These are phyloP conservation scores for Gonium pectorale DNA, from an alignment of 139 green algal genomes.

Conservation along the genomic window DNA sequence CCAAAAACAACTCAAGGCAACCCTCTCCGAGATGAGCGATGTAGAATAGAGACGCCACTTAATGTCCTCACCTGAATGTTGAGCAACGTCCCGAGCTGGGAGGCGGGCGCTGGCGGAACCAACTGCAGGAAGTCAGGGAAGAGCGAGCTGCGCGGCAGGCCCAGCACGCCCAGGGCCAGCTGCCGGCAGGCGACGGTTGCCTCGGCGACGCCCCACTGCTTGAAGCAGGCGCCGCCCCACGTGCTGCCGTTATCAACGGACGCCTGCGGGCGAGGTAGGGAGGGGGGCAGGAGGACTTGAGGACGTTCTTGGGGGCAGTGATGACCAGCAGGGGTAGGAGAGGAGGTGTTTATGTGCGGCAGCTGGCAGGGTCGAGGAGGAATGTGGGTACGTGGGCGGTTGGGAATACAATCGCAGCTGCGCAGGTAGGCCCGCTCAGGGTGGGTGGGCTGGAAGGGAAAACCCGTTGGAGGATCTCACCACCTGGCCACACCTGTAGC, in stretches of 20 bases:
- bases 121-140: neutral
- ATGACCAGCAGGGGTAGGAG: neutral
- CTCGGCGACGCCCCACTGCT: neutral
- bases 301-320: neutral
- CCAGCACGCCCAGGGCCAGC: neutral
- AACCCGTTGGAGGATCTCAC: too few relatives aligned
- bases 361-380: neutral
- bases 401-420: too few relatives aligned
- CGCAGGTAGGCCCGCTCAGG: too few relatives aligned
- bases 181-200: slow-evolving; percentile 10
- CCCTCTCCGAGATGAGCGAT: neutral
- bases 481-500: slow-evolving; percentile 34
- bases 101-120: neutral
- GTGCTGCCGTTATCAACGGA: neutral
- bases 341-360: neutral
- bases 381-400: neutral
- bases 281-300: neutral
- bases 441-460: too few relatives aligned
- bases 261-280: neutral
- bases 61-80: slow-evolving; percentile 29
- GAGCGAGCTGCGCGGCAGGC: neutral
- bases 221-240: slow-evolving; percentile 15
- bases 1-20: neutral
- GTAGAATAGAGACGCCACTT: too few relatives aligned
- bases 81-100: neutral